phyloP scores from a whole-genome alignment of 768 basidiomycete genomes.

The Phlebiopsis flavidoalba region DNA sequence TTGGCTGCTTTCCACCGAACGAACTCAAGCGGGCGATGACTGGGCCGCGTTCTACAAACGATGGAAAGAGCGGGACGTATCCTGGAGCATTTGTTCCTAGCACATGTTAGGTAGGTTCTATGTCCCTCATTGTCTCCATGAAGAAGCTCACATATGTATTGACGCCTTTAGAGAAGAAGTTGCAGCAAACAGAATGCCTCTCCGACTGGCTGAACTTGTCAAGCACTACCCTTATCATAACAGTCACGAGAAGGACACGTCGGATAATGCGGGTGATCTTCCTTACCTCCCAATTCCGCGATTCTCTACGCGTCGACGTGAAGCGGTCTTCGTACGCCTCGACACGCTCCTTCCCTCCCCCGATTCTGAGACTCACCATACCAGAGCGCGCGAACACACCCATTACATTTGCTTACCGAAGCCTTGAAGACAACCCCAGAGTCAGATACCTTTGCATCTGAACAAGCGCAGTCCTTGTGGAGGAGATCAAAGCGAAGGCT shows the following conservation, averaged over 20 bases:
- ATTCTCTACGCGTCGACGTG: constrained; percentile 60
- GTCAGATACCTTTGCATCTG: constrained; percentile 20
- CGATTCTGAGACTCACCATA: constrained; percentile 26
- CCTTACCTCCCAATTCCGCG: constrained; percentile 54
- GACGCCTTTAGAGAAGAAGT: constrained; percentile 47
- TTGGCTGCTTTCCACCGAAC: constrained; percentile 57
- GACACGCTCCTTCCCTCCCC: constrained; percentile 44
- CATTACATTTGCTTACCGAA: constrained; percentile 55
- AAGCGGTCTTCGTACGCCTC: constrained; percentile 64
- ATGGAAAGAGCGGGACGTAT: constrained; percentile 73
- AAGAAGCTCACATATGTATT: neutral
- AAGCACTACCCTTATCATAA: constrained; percentile 60
- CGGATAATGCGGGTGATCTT: constrained; percentile 8
- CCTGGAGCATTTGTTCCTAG: constrained; percentile 73
- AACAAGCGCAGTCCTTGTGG: constrained; percentile 42
- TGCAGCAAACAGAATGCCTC: constrained; percentile 51
- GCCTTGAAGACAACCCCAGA: constrained; percentile 45
- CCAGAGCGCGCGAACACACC: constrained; percentile 42
- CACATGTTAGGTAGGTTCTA: constrained; percentile 55
- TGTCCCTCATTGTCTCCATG: neutral
- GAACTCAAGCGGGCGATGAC: constrained; percentile 46
- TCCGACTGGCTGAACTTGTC: constrained; percentile 66
- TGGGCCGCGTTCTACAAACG: constrained; percentile 64
- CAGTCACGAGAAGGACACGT: neutral
- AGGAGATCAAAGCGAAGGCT: constrained; percentile 37